Evolutionary conservation across 768 basidiomycete species (phyloP).

Genomic region (Podaxis mareebaensis): DNA sequence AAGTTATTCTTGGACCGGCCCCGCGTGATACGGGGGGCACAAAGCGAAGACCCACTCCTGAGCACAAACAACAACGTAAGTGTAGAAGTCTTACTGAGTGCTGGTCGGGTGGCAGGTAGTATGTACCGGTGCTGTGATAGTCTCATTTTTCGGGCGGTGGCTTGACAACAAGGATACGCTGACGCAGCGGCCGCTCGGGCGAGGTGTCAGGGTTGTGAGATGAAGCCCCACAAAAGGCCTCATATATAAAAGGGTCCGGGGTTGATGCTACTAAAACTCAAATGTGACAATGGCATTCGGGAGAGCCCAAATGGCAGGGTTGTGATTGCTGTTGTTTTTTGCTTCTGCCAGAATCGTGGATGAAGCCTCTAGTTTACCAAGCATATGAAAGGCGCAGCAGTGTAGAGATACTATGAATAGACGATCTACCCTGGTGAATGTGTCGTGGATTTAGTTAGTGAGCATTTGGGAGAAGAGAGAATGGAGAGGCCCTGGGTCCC

Average conservation of each 20-base stretch:
- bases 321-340: background rate
- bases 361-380: background rate
- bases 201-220: background rate
- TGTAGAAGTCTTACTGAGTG: background rate
- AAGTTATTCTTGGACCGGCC: constrained; percentile 6
- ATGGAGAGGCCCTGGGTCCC: background rate
- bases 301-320: background rate
- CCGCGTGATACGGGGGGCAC: constrained; percentile 10
- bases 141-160: background rate
- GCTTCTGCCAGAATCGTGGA: background rate
- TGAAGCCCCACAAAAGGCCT: background rate
- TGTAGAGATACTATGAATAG: background rate
- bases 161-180: background rate
- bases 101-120: background rate
- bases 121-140: background rate
- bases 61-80: background rate
- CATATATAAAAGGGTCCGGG: background rate
- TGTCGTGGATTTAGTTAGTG: background rate
- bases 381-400: background rate
- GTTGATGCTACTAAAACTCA: background rate
- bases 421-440: constrained; percentile 1
- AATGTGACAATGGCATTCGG: background rate
- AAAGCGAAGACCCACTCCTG: background rate
- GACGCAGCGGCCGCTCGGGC: background rate
- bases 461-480: background rate